Conservation (phyloP, 129 eudicot genomes). For the Lonicera japonica region DNA sequence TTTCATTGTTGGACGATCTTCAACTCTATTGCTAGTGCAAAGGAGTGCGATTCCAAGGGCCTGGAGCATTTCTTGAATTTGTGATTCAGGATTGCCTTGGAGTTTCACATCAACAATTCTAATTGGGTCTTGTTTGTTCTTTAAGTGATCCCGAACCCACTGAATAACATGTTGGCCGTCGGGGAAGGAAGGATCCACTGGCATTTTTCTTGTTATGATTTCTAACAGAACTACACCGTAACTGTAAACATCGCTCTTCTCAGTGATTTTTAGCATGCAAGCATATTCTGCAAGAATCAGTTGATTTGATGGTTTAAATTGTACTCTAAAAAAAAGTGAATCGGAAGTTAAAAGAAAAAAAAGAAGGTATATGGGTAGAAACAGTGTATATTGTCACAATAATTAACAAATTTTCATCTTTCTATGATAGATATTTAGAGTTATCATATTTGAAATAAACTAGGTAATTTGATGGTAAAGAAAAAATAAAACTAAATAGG, state of each 20-base stretch:
- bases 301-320: neutral
- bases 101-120: conserved; percentile 61
- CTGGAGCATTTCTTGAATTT: conserved; percentile 89
- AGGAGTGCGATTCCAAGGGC: conserved; percentile 80
- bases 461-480: too few species aligned
- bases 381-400: too few species aligned
- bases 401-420: too few species aligned
- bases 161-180: conserved; percentile 77
- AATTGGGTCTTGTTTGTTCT: conserved; percentile 65
- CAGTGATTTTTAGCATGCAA: conserved; percentile 66
- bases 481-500: too few species aligned
- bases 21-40: conserved; percentile 78
- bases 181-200: conserved; percentile 70
- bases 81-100: conserved; percentile 78
- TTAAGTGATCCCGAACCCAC: conserved; percentile 84
- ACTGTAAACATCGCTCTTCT: conserved; percentile 85
- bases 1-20: conserved; percentile 89
- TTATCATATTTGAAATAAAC: neutral
- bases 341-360: too few species aligned
- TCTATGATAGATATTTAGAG: too few species aligned
- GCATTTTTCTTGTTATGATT: conserved; percentile 67
- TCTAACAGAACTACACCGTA: conserved; percentile 84
- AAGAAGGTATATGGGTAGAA: too few species aligned
- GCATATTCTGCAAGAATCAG: conserved; percentile 49
- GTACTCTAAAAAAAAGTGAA: too few species aligned